Evolutionary conservation across 73 alveolate species (phyloP).

Genomic region (Symbiodinium pilosum): DNA sequence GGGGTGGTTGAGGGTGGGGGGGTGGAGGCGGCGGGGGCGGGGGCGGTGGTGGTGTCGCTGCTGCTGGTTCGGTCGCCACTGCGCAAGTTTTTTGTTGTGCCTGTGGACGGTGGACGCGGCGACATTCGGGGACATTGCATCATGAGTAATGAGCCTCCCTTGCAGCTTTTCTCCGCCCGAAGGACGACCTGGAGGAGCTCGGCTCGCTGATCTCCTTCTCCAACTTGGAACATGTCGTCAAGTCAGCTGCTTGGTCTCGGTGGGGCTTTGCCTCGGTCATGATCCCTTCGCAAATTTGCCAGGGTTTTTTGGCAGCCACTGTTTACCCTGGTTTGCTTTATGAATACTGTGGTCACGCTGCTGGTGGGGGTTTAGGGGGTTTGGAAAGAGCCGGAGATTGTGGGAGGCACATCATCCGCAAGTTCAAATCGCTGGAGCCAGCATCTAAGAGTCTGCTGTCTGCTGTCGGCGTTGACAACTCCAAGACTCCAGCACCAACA

Average conservation of each 20-base stretch:
- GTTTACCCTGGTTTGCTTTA: too few relatives aligned
- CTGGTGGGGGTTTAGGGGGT: too few relatives aligned
- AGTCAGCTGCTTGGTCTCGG: constrained; percentile 5
- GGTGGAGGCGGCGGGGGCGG: too few relatives aligned
- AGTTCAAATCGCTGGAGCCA: constrained; percentile 78
- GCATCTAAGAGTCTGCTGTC: not conserved
- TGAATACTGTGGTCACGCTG: too few relatives aligned
- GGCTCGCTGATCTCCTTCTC: constrained; percentile 85
- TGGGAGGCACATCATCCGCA: constrained; percentile 82
- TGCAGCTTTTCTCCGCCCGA: not conserved
- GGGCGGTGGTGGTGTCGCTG: too few relatives aligned
- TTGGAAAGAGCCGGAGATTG: too few relatives aligned
- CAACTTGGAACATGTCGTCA: constrained; percentile 72
- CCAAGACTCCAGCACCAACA: not conserved
- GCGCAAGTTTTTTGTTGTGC: too few relatives aligned
- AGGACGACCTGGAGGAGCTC: constrained; percentile 56
- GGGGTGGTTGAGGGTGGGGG: too few relatives aligned
- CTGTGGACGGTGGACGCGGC: too few relatives aligned
- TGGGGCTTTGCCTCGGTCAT: not conserved
- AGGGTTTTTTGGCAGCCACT: too few relatives aligned
- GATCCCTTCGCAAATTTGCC: not conserved
- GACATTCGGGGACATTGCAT: not conserved
- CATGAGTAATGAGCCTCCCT: not conserved
- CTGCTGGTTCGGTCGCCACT: too few relatives aligned
- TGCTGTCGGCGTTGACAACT: not conserved